Evolutionary conservation across 495 filamentous ascomycete genomes (phyloP), one percentile per base, ranked within the genome.

Genomic region (Penicillium angulare): DNA sequence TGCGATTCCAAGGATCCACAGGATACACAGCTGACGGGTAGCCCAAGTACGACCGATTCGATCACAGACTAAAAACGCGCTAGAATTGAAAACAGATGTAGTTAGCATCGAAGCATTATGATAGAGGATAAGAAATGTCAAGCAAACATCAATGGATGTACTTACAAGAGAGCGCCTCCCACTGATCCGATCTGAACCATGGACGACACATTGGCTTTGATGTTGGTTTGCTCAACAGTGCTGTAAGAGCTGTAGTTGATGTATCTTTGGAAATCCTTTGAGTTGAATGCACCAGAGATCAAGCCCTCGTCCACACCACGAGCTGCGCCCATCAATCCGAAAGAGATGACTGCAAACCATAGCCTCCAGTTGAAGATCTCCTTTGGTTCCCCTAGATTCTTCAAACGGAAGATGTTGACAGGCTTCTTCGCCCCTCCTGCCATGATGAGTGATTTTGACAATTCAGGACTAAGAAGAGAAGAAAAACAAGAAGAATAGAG

Each of bases 101-200:
- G 33, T 40, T n/a, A 40, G 38, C 16, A 20, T 40, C 16, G 1
- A 40, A n/a, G n/a, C n/a, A n/a, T n/a, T 21, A n/a, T 23, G 16
- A 21, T 2, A 1, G 8, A 40, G 38, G 8, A 7, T 40, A 21
- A n/a, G n/a, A n/a, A n/a, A n/a, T n/a, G n/a, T n/a, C n/a, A n/a
- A n/a, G n/a, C n/a, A n/a, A 12, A 42, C 2, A 32, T 20, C 16
- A 17, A 9, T 10, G 36, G 6, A 2, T 7, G 10, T 26, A 72
- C 75, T 52, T 59, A 80, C 72, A 87, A 73, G 7, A 86, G 71
- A 26, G 83, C 83, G 13, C 85, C 85, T 5, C 70, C 81, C 8
- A 88, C 81, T 18, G 77, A 82, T 7, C 85, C 85, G 46, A 87
- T 80, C 56, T 87, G 85, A 1, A 87, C 85, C 85, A 88, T 88